Percentiles rank a stretch among this genome's conserved stretches.
Evolutionary conservation across 2,329 filamentous ascomycete genomes (phyloP).

Genomic region (Colletotrichum scovillei): DNA sequence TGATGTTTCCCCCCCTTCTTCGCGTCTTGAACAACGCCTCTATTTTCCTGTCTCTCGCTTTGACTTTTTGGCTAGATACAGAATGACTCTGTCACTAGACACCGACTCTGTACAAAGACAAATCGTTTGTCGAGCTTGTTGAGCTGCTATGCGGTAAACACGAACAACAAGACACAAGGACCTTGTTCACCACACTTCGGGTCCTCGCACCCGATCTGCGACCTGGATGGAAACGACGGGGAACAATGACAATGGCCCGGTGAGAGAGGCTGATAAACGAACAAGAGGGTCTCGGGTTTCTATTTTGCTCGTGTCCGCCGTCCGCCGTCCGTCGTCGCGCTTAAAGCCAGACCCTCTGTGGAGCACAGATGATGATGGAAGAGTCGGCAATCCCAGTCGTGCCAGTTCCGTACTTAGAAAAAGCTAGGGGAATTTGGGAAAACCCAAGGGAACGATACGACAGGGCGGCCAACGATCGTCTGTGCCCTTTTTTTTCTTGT

Average conservation of each 20-base stretch:
- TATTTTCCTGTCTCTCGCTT: not conserved
- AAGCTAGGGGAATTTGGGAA: not conserved
- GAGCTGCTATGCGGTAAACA: not conserved
- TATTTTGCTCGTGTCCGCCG: constrained; percentile 11
- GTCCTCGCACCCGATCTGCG: not conserved
- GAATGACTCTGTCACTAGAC: not conserved
- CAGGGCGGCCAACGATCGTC: not conserved
- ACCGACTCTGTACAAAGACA: not conserved
- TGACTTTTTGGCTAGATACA: not conserved
- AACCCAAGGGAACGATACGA: not conserved
- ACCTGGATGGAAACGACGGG: not conserved
- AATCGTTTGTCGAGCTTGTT: not conserved
- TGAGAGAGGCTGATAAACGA: not conserved
- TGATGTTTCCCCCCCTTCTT: not conserved
- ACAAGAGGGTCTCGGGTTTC: constrained; percentile 1
- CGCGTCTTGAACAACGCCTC: not conserved
- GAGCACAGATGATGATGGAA: constrained; percentile 19
- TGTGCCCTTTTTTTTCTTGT: not conserved
- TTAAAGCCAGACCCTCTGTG: constrained; percentile 19
- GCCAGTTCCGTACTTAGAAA: not conserved
- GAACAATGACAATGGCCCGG: not conserved
- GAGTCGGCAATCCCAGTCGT: constrained; percentile 1
- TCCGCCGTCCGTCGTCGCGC: not conserved
- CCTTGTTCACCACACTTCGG: not conserved
- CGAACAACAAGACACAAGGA: not conserved